These are phyloP conservation scores for Cyberlindnera xishuangbannaensis DNA, from an alignment of 805 yeast species.

Conservation along the genomic window DNA sequence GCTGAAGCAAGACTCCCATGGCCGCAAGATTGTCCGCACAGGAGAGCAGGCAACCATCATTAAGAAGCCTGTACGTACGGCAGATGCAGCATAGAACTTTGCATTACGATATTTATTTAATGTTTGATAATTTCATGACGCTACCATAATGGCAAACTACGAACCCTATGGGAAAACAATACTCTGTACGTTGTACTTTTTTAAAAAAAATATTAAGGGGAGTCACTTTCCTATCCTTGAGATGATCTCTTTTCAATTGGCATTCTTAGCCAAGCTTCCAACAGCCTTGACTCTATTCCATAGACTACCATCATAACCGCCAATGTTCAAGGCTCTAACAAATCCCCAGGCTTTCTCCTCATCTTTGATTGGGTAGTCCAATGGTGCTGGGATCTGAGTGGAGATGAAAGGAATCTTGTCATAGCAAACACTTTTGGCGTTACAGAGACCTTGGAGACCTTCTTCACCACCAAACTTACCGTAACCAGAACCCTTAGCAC, in stretches of 20 bases:
- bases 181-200: no score
- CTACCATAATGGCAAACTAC: no score
- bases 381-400: constrained; percentile 77
- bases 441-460: constrained; percentile 86
- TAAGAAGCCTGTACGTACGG: constrained; percentile 42
- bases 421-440: constrained; percentile 80
- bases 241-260: constrained; percentile 19
- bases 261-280: constrained; percentile 46
- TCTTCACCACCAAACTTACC: constrained; percentile 99
- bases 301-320: constrained; percentile 71
- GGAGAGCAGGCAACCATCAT: constrained; percentile 53
- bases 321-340: constrained; percentile 73
- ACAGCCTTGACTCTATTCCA: constrained; percentile 64
- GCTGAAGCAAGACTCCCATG: constrained; percentile 46
- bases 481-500: constrained; percentile 86
- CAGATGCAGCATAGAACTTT: constrained; percentile 47
- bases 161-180: no score
- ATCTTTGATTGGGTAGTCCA: constrained; percentile 87
- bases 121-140: no score
- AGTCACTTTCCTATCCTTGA: no score
- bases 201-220: no score
- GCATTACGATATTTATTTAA: no score
- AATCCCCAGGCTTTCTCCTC: constrained; percentile 85
- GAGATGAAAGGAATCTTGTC: constrained; percentile 76
- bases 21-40: constrained; percentile 51